phyloP scores from a whole-genome alignment of 164 flowering plant species.

The Litsea cubeba region DNA sequence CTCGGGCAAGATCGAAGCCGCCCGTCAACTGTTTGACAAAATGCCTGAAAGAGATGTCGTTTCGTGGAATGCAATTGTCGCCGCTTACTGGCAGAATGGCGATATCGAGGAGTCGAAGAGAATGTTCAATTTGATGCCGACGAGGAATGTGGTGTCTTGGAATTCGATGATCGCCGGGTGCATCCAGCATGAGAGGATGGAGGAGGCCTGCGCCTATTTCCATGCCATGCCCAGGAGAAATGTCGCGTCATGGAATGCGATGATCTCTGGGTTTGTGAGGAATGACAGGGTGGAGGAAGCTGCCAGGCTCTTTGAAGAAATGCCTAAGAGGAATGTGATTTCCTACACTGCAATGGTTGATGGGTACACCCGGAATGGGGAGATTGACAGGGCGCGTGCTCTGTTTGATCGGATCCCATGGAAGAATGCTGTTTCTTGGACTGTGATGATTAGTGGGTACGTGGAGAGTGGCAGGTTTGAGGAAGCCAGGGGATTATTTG shows the following conservation, averaged over 20 bases:
- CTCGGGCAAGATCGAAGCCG: conserved; percentile 28
- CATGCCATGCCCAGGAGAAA: conserved; percentile 36
- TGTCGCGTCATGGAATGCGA: conserved; percentile 39
- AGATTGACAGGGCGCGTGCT: conserved; percentile 32
- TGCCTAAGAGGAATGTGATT: conserved; percentile 46
- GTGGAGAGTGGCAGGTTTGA: conserved; percentile 37
- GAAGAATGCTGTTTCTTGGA: conserved; percentile 48
- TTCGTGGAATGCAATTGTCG: conserved; percentile 40
- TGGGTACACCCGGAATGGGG: conserved; percentile 39
- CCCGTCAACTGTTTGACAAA: conserved; percentile 38
- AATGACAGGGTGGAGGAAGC: conserved; percentile 32
- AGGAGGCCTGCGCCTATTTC: conserved; percentile 40
- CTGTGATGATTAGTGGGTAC: conserved; percentile 50
- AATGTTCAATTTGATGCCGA: conserved; percentile 37
- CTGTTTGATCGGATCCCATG: conserved; percentile 35
- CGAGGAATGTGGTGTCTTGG: conserved; percentile 43
- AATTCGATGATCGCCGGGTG: conserved; percentile 51
- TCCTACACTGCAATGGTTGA: conserved; percentile 48
- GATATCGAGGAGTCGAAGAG: conserved; percentile 26
- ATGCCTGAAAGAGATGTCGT: conserved; percentile 37
- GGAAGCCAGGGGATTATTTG: conserved; percentile 33
- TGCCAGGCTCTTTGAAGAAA: conserved; percentile 32
- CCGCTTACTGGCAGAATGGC: conserved; percentile 46
- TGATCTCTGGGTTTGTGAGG: conserved; percentile 42
- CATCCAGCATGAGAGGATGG: conserved; percentile 26